Conservation (phyloP, 1,139 yeast genomes). For the Lodderomyces elongisporus region DNA sequence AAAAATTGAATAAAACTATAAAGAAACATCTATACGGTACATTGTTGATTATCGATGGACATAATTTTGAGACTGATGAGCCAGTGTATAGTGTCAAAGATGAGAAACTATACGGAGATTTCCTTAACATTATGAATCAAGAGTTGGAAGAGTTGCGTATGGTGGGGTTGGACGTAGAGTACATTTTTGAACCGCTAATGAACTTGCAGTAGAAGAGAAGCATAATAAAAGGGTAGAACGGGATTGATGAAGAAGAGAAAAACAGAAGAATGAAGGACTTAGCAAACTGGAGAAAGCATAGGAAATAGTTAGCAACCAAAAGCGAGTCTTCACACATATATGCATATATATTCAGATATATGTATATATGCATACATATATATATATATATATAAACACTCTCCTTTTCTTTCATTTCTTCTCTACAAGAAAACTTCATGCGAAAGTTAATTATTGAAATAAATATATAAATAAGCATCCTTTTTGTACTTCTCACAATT, state of each 20-base stretch:
- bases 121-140: constrained; percentile 48
- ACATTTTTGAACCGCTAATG: constrained; percentile 40
- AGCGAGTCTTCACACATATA: too few relatives aligned
- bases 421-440: too few relatives aligned
- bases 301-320: too few relatives aligned
- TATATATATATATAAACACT: background rate
- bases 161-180: constrained; percentile 72
- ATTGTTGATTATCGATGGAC: constrained; percentile 28
- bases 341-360: too few relatives aligned
- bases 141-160: constrained; percentile 61
- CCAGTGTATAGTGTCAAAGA: constrained; percentile 29
- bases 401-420: background rate
- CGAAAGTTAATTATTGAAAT: too few relatives aligned
- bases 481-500: constrained; percentile 17
- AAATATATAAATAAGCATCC: background rate
- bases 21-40: constrained; percentile 69
- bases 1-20: constrained; percentile 53
- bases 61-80: constrained; percentile 23
- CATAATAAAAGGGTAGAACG: constrained; percentile 1
- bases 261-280: too few relatives aligned
- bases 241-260: constrained; percentile 2
- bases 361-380: too few relatives aligned
- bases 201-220: constrained; percentile 4
- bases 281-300: too few relatives aligned
- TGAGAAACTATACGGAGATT: constrained; percentile 29